Conservation (phyloP, 305 asterid genomes). For the Fraxinus platypoda region DNA sequence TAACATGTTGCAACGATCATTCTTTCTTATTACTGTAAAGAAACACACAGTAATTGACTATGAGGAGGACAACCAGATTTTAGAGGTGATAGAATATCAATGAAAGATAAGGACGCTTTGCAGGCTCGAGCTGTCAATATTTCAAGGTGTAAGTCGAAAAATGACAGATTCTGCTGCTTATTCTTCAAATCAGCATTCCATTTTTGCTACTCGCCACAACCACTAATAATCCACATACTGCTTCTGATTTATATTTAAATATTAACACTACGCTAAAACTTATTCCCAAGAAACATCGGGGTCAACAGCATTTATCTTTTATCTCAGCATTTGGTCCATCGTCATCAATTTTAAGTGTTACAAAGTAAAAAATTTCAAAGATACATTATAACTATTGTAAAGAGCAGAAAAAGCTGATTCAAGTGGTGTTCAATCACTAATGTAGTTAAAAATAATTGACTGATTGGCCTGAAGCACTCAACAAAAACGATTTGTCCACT, state of each 20-base stretch:
- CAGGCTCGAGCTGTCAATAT: neutral
- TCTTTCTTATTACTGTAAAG: neutral
- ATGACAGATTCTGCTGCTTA: constrained; percentile 1
- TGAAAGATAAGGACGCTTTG: neutral
- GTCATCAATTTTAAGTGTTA: neutral
- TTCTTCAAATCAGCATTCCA: neutral
- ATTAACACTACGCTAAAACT: neutral
- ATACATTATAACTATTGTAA: neutral
- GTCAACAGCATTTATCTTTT: neutral
- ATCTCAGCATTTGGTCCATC: neutral
- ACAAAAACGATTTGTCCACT: neutral
- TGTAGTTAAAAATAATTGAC: neutral
- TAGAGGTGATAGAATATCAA: neutral
- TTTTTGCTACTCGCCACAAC: constrained; percentile 31
- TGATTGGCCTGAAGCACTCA: neutral
- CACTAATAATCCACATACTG: neutral
- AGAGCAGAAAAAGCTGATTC: neutral
- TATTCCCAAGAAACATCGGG: neutral
- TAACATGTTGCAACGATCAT: neutral
- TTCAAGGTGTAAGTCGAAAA: neutral
- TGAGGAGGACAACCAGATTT: neutral
- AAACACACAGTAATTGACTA: constrained; percentile 1
- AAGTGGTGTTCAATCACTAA: neutral
- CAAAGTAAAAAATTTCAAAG: neutral
- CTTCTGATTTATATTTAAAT: neutral